Base-by-base conservation (phyloP, 2,329 filamentous ascomycete genomes). In the Fusarium austroafricanum region DNA sequence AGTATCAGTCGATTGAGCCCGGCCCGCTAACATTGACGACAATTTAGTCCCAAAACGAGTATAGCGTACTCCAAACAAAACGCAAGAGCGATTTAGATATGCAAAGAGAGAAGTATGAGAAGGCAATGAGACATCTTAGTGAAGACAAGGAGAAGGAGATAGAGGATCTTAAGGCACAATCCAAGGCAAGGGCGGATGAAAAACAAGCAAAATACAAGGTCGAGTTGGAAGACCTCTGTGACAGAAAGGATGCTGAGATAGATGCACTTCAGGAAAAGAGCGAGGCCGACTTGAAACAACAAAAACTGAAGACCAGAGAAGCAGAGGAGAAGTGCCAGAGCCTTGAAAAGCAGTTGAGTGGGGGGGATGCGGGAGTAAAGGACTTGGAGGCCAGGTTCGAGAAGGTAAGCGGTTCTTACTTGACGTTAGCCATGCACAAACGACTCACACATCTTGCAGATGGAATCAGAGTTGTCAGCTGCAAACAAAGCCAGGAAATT, bases 401-500 rank as follows among this genome's bases (percentile, higher is more conserved):
- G 21, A 71, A 73, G 55, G 78, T 78, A 56, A 72, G 63, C 18
- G 28, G 26, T 20, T 10, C 10, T 31, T 35, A 18, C 10, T 26
- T 17, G n/a, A 7, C n/a, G 18, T 74, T 77, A 43, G 65, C 68
- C 15, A 68, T 75, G 44, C 53, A 75, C 28, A 68, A 75, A 26
- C 52, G 23, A 45, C 60, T 73, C 23, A 73, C 29, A 17, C 15
- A 29, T 38, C 10, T 18, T 31, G 14, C 10, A 83, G 79, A 65
- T 73, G 43, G 75, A 80, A 52, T 62, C 70, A 6, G 71, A 76
- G n/a, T 53, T 79, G 15, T 61, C 67, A 9, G 70, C 76, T n/a
- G 89, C 87, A 67, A 87, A 89, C 68, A 84, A 88, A 62, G 88
- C 90, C 58, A 88, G 86, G 55, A 84, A 88, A 60, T 79, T 85